A percentile compares a stretch with the other conserved stretches of the same genome.
These are phyloP conservation scores for Gamarada debralockiae DNA, from an alignment of 495 filamentous ascomycete genomes.

Conservation along the genomic window DNA sequence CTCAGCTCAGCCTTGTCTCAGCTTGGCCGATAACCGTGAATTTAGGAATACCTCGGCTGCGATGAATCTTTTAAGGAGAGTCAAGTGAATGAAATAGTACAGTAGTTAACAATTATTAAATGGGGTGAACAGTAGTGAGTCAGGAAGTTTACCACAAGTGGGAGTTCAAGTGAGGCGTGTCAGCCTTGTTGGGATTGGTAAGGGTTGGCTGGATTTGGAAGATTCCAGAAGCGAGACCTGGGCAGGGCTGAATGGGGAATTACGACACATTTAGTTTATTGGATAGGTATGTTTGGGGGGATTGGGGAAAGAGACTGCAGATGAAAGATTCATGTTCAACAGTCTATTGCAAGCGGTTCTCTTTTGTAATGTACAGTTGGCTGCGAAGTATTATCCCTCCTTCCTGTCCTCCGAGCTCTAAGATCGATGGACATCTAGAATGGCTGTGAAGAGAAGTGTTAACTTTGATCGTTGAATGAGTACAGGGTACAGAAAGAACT, in stretches of 20 bases:
- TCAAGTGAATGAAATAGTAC: too few species aligned
- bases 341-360: background rate
- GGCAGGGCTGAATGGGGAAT: background rate
- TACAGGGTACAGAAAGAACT: background rate
- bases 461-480: background rate
- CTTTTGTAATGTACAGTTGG: background rate
- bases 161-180: background rate
- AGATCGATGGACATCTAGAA: background rate
- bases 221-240: slow-evolving; percentile 16
- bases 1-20: background rate
- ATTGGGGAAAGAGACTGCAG: slow-evolving; percentile 3
- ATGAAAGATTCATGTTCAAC: background rate
- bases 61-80: too few species aligned
- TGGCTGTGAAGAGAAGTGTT: background rate
- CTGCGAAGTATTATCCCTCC: background rate
- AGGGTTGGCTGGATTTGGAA: slow-evolving; percentile 7
- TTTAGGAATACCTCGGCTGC: background rate
- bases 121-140: background rate
- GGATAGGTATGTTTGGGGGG: too few species aligned
- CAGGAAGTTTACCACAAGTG: background rate
- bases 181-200: slow-evolving; percentile 17
- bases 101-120: too few species aligned
- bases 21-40: background rate
- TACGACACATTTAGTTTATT: too few species aligned
- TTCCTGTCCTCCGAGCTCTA: background rate